Percentiles rank a stretch among this genome's conserved stretches.
Conservation (phyloP, 1,284 basidiomycete species). For the Cryptococcus sp. region DNA sequence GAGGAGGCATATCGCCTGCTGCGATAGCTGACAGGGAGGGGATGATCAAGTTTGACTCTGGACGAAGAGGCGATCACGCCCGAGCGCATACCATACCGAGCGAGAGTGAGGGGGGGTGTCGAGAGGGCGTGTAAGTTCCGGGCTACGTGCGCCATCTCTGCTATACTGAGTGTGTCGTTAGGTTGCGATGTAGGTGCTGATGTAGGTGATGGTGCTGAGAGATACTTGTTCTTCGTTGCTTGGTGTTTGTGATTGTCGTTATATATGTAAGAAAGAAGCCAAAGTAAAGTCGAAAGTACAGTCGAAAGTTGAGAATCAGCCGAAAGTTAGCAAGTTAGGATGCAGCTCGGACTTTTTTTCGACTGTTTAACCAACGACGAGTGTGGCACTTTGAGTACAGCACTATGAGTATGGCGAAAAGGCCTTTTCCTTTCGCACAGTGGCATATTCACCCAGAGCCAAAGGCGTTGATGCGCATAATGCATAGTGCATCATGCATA, state of each 20-base stretch:
- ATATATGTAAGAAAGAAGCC: not conserved
- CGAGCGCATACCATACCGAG: no score
- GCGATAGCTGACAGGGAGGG: constrained; percentile 2
- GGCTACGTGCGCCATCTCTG: no score
- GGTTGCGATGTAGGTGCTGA: no score
- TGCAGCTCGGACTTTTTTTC: constrained; percentile 1
- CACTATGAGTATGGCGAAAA: no score
- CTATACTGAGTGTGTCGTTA: no score
- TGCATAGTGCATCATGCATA: not conserved
- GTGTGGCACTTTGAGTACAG: not conserved
- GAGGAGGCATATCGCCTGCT: not conserved
- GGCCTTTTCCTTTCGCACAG: not conserved
- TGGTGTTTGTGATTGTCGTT: no score
- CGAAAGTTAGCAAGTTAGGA: not conserved
- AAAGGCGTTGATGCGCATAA: no score
- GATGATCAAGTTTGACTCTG: constrained; percentile 13
- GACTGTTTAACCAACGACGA: not conserved
- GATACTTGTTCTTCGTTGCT: no score
- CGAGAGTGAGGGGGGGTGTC: no score
- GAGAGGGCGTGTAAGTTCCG: no score
- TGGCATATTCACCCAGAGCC: no score
- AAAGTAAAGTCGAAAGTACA: not conserved
- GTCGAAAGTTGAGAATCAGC: not conserved
- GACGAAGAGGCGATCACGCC: constrained; percentile 16
- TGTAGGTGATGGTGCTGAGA: no score